Base-by-base conservation (phyloP, 805 yeast species). In the Candida namnaoensis region DNA sequence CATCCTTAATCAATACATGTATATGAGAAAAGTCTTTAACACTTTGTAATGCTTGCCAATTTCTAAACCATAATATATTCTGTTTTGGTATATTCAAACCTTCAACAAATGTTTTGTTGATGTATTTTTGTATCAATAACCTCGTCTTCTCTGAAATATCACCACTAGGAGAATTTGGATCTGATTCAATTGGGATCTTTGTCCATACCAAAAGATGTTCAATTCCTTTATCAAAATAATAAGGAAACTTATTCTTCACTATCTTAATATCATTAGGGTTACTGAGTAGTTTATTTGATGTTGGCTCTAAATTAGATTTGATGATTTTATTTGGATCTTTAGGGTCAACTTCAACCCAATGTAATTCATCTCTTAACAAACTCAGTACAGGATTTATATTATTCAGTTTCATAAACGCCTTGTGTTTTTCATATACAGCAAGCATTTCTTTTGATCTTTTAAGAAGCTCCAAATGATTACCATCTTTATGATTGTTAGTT, bases 21-120 rank as follows among this genome's bases (percentile, higher is more conserved):
- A 81, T 58, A 53, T 82, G 90, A 34, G 86, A 79, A 32, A 82
- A 65, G n/a, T 72, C 64, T 49, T 66, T 71, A 5, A 82, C 77
- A 52, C 85, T 78, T 54, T 82, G 90, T 37, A 82, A 58, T 9
- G 71, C 65, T 9, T 76, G 68, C 77, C 84, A 80, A 54, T 82
- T 82, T 47, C 80, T 69, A 57, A 81, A 82, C 88, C 88, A 82
- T 5, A 67, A 52, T 34, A 78, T 54, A 40, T 76, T 61, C 7
- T 65, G 66, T 38, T 62, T 46, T 4, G 56, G 51, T 23, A 73
- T 48, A 12, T 65, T 70, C 23, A 72, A 54, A 35, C 59, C 53
- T 13, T 66, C 54, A 25, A 68, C 62, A 48, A 81, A 71, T 2
- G 81, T 76, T 42, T 61, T 57, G 4, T 61, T 51, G 11, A 82